Evolutionary conservation across 345 rosid genomes (phyloP), one percentile per base, ranked within the genome.

Genomic region (Mallotus nudiflorus): DNA sequence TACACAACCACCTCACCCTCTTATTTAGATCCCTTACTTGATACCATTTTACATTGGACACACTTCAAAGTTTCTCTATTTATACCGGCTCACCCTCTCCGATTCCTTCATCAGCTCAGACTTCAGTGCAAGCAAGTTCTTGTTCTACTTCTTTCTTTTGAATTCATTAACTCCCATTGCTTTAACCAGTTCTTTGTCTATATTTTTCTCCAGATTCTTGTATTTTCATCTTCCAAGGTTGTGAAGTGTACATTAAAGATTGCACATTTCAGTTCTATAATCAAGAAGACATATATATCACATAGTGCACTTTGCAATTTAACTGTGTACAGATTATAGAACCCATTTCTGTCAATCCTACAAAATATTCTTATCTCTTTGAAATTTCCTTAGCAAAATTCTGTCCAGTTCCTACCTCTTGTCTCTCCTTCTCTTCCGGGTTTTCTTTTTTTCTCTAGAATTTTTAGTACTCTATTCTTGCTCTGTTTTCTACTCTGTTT

Each of bases 401-500:
- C 37, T 2, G 37, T 33, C 37, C 6, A n/a, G n/a, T 33, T 33
- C 4, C 6, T 6, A 33, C 37, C 37, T 33, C 37, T 33, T 33
- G 4, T 15, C 4, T 18, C 40, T 33, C 19, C 25, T 59, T n/a
- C 63, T 2, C 2, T 16, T 35, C 45, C 15, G 6, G 13, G 61
- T n/a, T 12, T 59, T 6, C 27, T 8, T 5, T 50, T 1, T 16
- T 31, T 27, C 44, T 52, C 19, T 12, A 2, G 6, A 19, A 14
- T 48, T 33, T 10, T 59, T 24, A 29, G 39, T 15, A 18, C n/a
- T 46, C 31, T 20, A 12, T 37, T 19, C 44, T 33, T 19, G 9
- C 31, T 61, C 59, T 29, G 58, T 62, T 60, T 33, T 64, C 33
- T 42, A 64, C 66, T 69, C 62, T 50, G 59, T 67, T 59, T 55